Base-by-base conservation (phyloP, 2,329 filamentous ascomycete genomes). In the Huntiella omanensis region DNA sequence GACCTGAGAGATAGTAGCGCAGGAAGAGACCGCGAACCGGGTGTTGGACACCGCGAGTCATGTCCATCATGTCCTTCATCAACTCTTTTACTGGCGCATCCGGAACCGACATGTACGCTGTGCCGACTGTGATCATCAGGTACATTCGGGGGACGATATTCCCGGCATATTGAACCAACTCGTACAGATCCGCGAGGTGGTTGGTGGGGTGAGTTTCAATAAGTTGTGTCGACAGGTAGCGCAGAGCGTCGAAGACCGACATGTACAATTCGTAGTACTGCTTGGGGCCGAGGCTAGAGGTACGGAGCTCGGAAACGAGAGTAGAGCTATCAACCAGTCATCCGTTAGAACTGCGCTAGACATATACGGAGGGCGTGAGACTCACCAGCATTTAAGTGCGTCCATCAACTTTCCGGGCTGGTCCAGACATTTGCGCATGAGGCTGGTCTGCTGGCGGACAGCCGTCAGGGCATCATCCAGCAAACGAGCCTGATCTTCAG, bases 41-140 rank as follows among this genome's bases (percentile, higher is more conserved):
- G 62, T 98, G 91, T 59, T 98, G 91, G 16, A 98, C 87, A 48
- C 91, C 91, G 52, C 91, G 76, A 64, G 86, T 96, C 91, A 98
- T 98, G 64, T 98, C 91, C 91, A 98, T 98, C 91, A 98, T 98
- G 62, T 98, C 91, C 65, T 98, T 98, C 91, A 98, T 98, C 52
- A 98, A 85, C 68, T 98, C 91, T 66, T 98, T 98, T 54, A 98
- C 91, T 1, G 91, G 91, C 49, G 92, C 91, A 70, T 96, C 91
- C 57, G 91, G 83, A 58, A 98, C 92, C 19, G 84, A 80, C 91
- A 98, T 98, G 68, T 98, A 98, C 42, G 94, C 92, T 2, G 91
- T 98, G 49, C 91, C 91, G 35, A 98, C 92, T 0, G 92, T 98
- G 58, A 98, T 91, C 92, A 98, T 98, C 50, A 98, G 79, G 61